These are phyloP conservation scores for Suillus bovinus DNA, from an alignment of 768 basidiomycete species.

Conservation along the genomic window DNA sequence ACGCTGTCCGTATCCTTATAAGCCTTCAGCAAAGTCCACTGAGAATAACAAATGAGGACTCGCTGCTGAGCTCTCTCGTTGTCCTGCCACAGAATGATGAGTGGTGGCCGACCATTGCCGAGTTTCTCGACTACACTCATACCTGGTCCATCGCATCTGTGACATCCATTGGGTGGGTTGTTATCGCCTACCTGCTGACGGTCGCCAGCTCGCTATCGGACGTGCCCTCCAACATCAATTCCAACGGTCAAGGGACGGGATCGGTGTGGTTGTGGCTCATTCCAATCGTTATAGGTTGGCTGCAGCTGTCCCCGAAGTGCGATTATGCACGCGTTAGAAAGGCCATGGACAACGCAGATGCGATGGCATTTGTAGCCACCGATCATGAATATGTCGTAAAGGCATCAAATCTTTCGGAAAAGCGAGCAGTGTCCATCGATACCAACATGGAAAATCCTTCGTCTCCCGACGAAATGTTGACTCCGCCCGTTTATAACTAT, in stretches of 20 bases:
- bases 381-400: conserved; percentile 3
- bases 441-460: background rate
- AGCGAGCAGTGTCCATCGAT: conserved; percentile 6
- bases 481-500: conserved; percentile 28
- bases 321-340: conserved; percentile 31
- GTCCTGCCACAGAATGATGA: conserved; percentile 42
- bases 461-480: conserved; percentile 27
- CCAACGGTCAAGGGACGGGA: conserved; percentile 40
- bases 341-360: conserved; percentile 34
- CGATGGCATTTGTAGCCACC: conserved; percentile 24
- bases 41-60: conserved; percentile 25
- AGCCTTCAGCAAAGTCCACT: conserved; percentile 46
- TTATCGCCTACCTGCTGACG: conserved; percentile 44
- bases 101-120: conserved; percentile 40
- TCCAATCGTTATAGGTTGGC: conserved; percentile 41
- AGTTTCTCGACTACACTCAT: conserved; percentile 38
- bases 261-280: conserved; percentile 47
- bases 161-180: conserved; percentile 43
- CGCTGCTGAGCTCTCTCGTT: conserved; percentile 41
- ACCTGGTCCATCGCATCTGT: conserved; percentile 43
- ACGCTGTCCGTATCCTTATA: conserved; percentile 36
- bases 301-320: conserved; percentile 42
- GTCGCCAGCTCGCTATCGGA: conserved; percentile 30
- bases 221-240: conserved; percentile 23
- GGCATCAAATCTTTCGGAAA: conserved; percentile 1